Base-by-base conservation (phyloP, 2,329 filamentous ascomycete species). In the Tolypocladium pustulatum region DNA sequence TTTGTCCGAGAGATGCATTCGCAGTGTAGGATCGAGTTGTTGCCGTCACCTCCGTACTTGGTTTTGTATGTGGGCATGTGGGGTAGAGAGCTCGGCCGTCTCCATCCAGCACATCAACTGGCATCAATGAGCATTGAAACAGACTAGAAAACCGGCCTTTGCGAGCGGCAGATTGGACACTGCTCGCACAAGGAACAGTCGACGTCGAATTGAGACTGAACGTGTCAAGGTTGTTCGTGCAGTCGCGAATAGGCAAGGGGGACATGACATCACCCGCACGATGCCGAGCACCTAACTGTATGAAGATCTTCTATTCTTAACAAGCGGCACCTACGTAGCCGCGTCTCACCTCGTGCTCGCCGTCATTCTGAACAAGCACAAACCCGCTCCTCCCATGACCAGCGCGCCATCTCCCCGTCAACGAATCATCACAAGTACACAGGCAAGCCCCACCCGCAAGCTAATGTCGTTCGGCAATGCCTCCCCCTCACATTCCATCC, bases 401-500 rank as follows among this genome's bases (percentile, higher is more conserved):
- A 10, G 8, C 27, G 22, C 43, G n/a, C 43, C 43, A 9, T 27
- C 43, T 51, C 46, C 25, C 46, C 46, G 46, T 32, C 46, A 51
- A 32, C 22, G 12, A 46, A 12, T 6, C 41, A 25, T 46, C 22
- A 30, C 43, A 17, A 15, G 27, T 15, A n/a, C 17, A 51, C 46
- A 30, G 1, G 2, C 12, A 25, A 25, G 41, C 41, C 22, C 41
- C 41, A 3, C 8, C 22, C 6, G 41, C 41, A 9, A 9, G 32
- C 41, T n/a, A 9, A 4, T n/a, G 38, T 40, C 38, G 15, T 34
- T 38, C 37, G 40, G 20, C 40, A 7, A 22, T 12, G 41, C n/a
- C 43, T 2, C 32, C 3, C 27, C 51, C 52, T 68, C 70, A 78
- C 67, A 79, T 65, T 12, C 71, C 71, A 55, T 80, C 77, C 34